Percentiles rank a stretch among this genome's conserved stretches.
Conservation (phyloP, 371 early-diverging fungal genomes). For the Mucor saturninus region DNA sequence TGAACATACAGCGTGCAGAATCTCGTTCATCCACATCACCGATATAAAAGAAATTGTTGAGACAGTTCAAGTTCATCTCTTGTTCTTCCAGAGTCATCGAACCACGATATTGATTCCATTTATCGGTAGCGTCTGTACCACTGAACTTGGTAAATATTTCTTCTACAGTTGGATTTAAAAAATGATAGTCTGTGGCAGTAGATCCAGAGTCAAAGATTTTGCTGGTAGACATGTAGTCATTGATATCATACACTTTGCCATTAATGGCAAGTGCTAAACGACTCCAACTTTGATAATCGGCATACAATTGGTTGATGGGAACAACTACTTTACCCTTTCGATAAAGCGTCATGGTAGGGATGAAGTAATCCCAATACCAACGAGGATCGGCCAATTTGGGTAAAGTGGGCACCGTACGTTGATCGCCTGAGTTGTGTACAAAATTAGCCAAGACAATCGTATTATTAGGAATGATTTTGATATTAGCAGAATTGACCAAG, state of each 20-base stretch:
- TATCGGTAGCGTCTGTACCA: constrained; percentile 69
- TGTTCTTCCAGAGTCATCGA: constrained; percentile 41
- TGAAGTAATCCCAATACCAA: constrained; percentile 72
- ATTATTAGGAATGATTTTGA: constrained; percentile 42
- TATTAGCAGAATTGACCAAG: constrained; percentile 44
- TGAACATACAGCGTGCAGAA: constrained; percentile 81
- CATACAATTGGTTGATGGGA: constrained; percentile 46
- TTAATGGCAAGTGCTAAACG: constrained; percentile 72
- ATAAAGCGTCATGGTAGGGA: constrained; percentile 67
- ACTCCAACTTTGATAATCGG: constrained; percentile 51
- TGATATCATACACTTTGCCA: constrained; percentile 78
- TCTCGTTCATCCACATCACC: constrained; percentile 89
- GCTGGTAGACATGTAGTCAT: constrained; percentile 66
- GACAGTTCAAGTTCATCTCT: constrained; percentile 64
- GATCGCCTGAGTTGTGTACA: constrained; percentile 51
- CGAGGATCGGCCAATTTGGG: constrained; percentile 43
- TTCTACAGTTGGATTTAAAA: constrained; percentile 59
- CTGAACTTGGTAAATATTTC: constrained; percentile 70
- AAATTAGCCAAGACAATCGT: constrained; percentile 35
- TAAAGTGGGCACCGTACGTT: constrained; percentile 26
- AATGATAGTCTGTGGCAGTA: constrained; percentile 48
- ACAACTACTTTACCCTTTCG: constrained; percentile 70
- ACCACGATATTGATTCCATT: constrained; percentile 57
- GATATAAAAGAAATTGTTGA: constrained; percentile 85
- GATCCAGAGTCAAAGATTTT: constrained; percentile 46